Base-by-base conservation (phyloP, 768 basidiomycete species). In the Chalciporus piperatus region DNA sequence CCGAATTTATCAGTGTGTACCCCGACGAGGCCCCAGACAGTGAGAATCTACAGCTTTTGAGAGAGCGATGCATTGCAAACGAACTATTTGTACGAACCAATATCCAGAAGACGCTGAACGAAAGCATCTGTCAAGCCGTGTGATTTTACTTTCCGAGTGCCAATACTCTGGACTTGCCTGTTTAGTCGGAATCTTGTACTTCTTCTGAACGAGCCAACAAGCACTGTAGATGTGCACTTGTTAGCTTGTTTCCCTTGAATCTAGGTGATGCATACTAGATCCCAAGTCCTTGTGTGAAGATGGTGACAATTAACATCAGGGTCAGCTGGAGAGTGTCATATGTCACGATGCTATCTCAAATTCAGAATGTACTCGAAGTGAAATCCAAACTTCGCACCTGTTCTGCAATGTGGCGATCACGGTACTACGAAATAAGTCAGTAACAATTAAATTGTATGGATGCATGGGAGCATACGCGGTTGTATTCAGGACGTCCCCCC, bases 401-500 rank as follows among this genome's bases (percentile, higher is more conserved):
- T 89, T 89, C 62, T 87, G 87, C 28, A 88, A 63, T 2, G 86
- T 88, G 6, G 69, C 79, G 47, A 89, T 76, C 33, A 88, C 83
- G n/a, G 85, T 87, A 6, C 85, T 87, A 56, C 6, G 38, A 32
- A 35, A 46, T 40, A 41, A 48, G 19, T 51, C 39, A 54, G 49
- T 16, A 28, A 48, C 35, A 6, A 9, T 7, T 23, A 25, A 40
- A 46, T 19, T 47, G 43, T 35, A 12, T 22, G 54, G 25, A n/a
- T 27, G 10, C 19, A 14, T 30, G 9, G 38, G 22, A 27, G 59
- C 78, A 33, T 67, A 87, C 86, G 87, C 83, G 35, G 84, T 82
- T 0, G 87, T 88, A 60, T 88, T 88, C 37, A 88, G 66, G 2
- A 87, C 84, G 62, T 88, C 86, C 25, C 85, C 85, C 84, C 84